phyloP scores from a whole-genome alignment of 106 monocot species.

The Apostasia shenzhenica region DNA sequence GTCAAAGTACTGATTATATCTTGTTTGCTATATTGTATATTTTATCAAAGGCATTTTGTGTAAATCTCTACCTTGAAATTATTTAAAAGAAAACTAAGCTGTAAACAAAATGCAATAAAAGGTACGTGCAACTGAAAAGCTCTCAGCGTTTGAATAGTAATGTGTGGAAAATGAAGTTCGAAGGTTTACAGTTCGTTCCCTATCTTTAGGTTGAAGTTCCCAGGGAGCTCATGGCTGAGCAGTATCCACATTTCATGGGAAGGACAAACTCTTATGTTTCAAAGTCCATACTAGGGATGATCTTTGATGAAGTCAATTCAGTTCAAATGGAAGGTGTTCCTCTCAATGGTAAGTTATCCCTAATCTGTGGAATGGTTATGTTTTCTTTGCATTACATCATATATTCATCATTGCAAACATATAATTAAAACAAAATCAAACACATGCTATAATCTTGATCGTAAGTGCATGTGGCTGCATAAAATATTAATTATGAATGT shows the following conservation, averaged over 20 bases:
- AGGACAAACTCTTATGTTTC: slow-evolving; percentile 28
- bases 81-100: too few relatives aligned
- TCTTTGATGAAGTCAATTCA: slow-evolving; percentile 34
- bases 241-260: slow-evolving; percentile 59
- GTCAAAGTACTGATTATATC: too few relatives aligned
- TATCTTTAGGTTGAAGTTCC: slow-evolving; percentile 42
- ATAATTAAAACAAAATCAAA: not conserved
- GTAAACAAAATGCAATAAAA: too few relatives aligned
- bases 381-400: not conserved
- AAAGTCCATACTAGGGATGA: slow-evolving; percentile 42
- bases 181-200: not conserved
- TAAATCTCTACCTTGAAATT: too few relatives aligned
- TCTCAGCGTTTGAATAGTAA: too few relatives aligned
- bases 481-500: not conserved
- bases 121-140: too few relatives aligned
- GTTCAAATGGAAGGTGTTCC: slow-evolving; percentile 9
- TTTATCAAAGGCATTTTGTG: too few relatives aligned
- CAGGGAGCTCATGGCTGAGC: slow-evolving; percentile 21
- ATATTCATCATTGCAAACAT: not conserved
- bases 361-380: not conserved
- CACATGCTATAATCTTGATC: not conserved
- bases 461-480: not conserved
- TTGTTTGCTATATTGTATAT: too few relatives aligned
- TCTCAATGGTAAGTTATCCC: slow-evolving; percentile 20
- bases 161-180: too few relatives aligned